Conservation (phyloP, 768 basidiomycete species). For the Rhodotorula graminis region DNA sequence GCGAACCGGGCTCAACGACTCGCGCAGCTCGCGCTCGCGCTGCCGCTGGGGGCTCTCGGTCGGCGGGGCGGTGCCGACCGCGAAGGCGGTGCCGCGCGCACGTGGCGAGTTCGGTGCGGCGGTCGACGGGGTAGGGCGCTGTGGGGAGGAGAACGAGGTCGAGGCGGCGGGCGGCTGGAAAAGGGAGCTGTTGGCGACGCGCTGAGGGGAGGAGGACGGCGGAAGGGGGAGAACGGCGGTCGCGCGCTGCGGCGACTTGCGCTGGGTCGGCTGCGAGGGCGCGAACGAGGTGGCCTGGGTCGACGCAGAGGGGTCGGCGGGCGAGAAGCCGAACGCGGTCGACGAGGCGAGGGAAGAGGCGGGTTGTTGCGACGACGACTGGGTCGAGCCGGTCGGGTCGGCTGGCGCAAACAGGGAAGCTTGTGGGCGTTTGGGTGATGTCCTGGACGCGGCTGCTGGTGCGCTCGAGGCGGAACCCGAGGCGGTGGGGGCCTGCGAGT, state of each 20-base stretch:
- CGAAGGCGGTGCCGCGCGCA: constrained; percentile 12
- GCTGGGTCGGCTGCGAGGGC: constrained; percentile 4
- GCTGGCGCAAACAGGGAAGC: neutral
- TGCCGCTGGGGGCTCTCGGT: neutral
- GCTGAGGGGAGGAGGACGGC: neutral
- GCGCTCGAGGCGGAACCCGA: too few relatives aligned
- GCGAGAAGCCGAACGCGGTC: constrained; percentile 11
- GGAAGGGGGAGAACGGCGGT: neutral
- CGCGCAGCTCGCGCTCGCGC: neutral
- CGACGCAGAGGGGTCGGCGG: neutral
- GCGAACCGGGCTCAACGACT: neutral
- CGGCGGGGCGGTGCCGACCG: neutral
- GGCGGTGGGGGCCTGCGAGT: neutral
- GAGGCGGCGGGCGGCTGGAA: neutral
- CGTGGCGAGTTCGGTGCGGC: too few relatives aligned
- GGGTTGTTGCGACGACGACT: neutral
- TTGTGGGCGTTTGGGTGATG: neutral
- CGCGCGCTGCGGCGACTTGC: neutral
- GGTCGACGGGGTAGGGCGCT: too few relatives aligned
- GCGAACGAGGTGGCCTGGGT: constrained; percentile 13
- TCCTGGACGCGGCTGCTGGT: neutral
- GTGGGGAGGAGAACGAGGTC: neutral
- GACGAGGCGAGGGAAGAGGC: neutral
- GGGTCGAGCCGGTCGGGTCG: neutral
- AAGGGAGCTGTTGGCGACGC: neutral